Conservation (phyloP, 371 early-diverging fungal species). For the Mortierella sp. region DNA sequence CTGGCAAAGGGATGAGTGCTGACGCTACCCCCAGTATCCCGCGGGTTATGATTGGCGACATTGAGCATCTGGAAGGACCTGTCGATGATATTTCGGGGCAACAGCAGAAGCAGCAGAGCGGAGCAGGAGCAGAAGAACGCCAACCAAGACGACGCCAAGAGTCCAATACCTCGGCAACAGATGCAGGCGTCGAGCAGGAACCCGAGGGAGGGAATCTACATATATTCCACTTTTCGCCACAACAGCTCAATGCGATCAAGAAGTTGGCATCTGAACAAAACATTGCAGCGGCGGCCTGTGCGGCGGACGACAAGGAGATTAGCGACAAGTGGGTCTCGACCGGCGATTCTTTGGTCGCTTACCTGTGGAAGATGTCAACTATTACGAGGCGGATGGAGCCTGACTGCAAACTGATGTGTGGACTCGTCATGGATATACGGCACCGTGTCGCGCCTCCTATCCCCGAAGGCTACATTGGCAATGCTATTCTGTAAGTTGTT, state of each 20-base stretch:
- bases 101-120: not conserved
- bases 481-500: conserved; percentile 47
- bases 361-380: conserved; percentile 56
- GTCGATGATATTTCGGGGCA: conserved; percentile 12
- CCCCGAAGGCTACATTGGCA: conserved; percentile 49
- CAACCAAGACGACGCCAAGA: conserved; percentile 9
- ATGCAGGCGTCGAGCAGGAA: conserved; percentile 3
- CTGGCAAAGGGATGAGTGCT: not conserved
- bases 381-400: conserved; percentile 54
- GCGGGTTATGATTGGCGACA: conserved; percentile 17
- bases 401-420: conserved; percentile 56
- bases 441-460: conserved; percentile 30
- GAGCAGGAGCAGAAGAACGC: conserved; percentile 7
- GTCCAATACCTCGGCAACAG: not conserved
- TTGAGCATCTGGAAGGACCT: conserved; percentile 17
- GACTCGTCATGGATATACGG: conserved; percentile 54
- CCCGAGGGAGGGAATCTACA: conserved; percentile 26
- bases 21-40: conserved; percentile 3
- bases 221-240: conserved; percentile 40
- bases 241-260: conserved; percentile 49
- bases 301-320: conserved; percentile 56
- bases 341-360: conserved; percentile 52
- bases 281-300: conserved; percentile 57
- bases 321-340: conserved; percentile 59
- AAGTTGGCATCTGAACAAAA: conserved; percentile 56